Percentiles rank a stretch among this genome's conserved stretches.
These are phyloP conservation scores for Globisporangium alternatum DNA, from an alignment of 352 stramenopile genomes.

Conservation along the genomic window DNA sequence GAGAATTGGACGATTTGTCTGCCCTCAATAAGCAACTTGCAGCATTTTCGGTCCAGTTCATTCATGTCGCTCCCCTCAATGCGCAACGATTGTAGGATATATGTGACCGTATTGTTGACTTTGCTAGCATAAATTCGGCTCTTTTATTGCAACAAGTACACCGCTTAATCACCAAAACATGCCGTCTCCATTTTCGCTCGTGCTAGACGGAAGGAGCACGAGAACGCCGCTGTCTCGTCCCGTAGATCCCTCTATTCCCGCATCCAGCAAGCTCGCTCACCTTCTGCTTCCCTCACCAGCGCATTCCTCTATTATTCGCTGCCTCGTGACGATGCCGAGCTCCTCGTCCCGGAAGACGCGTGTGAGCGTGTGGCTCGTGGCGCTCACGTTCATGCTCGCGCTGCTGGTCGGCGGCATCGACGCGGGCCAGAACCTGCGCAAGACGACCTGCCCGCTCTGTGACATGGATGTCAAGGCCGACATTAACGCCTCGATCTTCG, in stretches of 20 bases:
- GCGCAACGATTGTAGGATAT: too few species aligned
- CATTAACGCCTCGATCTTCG: conserved; percentile 67
- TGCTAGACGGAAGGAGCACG: background rate
- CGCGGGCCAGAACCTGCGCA: conserved; percentile 50
- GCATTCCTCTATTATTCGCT: background rate
- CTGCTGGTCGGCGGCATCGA: conserved; percentile 23
- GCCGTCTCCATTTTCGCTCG: conserved; percentile 5
- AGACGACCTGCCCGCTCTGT: conserved; percentile 40
- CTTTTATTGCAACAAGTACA: too few species aligned
- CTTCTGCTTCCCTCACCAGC: background rate
- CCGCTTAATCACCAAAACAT: background rate
- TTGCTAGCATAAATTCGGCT: too few species aligned
- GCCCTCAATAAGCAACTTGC: background rate
- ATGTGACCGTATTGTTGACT: too few species aligned
- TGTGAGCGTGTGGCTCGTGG: conserved; percentile 9
- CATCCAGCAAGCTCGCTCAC: background rate
- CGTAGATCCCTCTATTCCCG: background rate
- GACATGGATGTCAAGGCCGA: conserved; percentile 37
- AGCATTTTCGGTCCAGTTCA: too few species aligned
- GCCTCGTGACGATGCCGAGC: conserved; percentile 2
- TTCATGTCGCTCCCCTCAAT: too few species aligned
- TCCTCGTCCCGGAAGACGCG: background rate
- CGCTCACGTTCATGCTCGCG: conserved; percentile 23
- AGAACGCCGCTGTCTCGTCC: background rate
- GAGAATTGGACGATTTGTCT: too few species aligned